Percentiles rank a stretch among this genome's conserved stretches.
These are phyloP conservation scores for Thelephora ganbajun DNA, from an alignment of 768 basidiomycete species.

Conservation along the genomic window DNA sequence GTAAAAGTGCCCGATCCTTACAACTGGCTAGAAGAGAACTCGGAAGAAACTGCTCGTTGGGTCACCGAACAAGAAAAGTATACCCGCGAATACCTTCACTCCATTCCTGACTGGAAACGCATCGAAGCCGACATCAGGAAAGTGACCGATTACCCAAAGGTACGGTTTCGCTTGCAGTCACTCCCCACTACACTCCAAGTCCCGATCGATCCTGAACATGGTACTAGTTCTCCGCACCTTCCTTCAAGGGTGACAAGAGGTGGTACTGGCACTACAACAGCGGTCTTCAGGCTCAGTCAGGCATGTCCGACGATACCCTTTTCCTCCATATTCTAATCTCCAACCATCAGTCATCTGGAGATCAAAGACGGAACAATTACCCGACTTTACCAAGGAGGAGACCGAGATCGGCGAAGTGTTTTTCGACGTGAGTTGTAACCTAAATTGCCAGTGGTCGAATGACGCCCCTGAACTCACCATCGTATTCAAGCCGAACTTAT, in stretches of 20 bases:
- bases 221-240: conserved; percentile 47
- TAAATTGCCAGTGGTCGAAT: not conserved
- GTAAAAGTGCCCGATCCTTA: conserved; percentile 61
- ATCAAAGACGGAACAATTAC: conserved; percentile 37
- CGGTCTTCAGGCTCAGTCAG: conserved; percentile 58
- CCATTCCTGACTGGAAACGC: conserved; percentile 41
- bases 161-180: conserved; percentile 10
- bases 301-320: conserved; percentile 6
- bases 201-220: conserved; percentile 1
- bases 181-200: not conserved
- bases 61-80: conserved; percentile 43
- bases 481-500: conserved; percentile 44
- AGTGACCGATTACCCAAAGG: conserved; percentile 39
- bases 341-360: conserved; percentile 42
- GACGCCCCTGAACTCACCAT: not conserved
- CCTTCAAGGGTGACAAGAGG: conserved; percentile 44
- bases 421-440: conserved; percentile 46
- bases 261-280: conserved; percentile 81
- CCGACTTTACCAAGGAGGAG: conserved; percentile 32
- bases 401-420: conserved; percentile 49
- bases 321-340: not conserved
- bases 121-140: conserved; percentile 45
- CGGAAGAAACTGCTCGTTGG: conserved; percentile 54
- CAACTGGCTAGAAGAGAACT: conserved; percentile 56
- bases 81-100: conserved; percentile 45